A percentile compares a stretch with the other conserved stretches of the same genome.
phyloP scores from a whole-genome alignment of 2,329 filamentous ascomycete species.

The Boeremia lycopersici region DNA sequence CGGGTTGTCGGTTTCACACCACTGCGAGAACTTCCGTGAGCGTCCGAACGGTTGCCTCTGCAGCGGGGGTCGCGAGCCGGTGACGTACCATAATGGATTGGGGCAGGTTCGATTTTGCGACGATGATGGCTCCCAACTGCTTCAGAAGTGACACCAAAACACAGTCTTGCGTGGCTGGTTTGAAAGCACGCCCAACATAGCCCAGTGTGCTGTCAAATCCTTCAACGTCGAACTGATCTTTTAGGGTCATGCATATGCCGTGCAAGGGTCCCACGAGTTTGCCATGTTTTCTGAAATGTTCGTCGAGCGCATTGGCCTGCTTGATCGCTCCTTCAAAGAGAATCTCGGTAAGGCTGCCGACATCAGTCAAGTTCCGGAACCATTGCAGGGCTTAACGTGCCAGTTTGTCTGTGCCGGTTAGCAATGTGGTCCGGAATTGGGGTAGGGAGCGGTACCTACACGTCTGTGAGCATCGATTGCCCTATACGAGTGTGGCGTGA shows the following conservation, averaged over 20 bases:
- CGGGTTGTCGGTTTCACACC: conserved; percentile 66
- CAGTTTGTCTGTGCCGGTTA: conserved; percentile 51
- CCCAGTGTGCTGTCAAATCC: conserved; percentile 60
- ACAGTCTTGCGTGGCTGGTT: conserved; percentile 57
- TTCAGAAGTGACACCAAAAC: conserved; percentile 64
- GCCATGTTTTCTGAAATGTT: conserved; percentile 43
- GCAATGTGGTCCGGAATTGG: conserved; percentile 1
- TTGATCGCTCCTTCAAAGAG: conserved; percentile 53
- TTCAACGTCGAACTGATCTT: conserved; percentile 57
- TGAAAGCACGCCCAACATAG: conserved; percentile 66
- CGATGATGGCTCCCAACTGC: conserved; percentile 56
- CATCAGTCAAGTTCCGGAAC: conserved; percentile 56
- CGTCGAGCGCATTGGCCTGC: conserved; percentile 50
- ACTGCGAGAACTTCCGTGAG: conserved; percentile 54
- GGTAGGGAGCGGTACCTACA: conserved; percentile 25
- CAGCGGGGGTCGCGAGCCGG: neutral
- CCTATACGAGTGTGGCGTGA: conserved; percentile 42
- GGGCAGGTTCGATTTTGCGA: conserved; percentile 60
- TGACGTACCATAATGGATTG: conserved; percentile 60
- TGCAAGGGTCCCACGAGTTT: conserved; percentile 55
- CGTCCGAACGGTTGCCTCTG: conserved; percentile 41
- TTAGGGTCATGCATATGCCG: conserved; percentile 55
- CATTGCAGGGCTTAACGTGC: conserved; percentile 52
- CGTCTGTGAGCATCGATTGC: conserved; percentile 38
- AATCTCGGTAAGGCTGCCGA: conserved; percentile 53